Evolutionary conservation across 2,329 filamentous ascomycete genomes (phyloP).

Genomic region (Cadophora sp.): DNA sequence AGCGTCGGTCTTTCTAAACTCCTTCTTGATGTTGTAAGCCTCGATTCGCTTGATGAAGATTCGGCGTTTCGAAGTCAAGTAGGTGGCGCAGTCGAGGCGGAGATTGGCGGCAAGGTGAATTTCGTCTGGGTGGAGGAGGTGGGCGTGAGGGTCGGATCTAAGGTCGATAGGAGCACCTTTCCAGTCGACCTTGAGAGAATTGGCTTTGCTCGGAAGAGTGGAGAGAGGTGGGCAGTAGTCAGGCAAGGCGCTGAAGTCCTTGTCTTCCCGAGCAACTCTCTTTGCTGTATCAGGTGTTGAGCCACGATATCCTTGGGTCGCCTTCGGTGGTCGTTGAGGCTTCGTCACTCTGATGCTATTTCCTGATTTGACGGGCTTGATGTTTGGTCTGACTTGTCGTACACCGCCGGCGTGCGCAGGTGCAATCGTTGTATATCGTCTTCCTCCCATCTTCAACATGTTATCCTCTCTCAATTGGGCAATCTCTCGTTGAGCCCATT

Average conservation of each 20-base stretch:
- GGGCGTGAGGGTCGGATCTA: conserved; percentile 70
- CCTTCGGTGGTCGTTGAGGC: conserved; percentile 25
- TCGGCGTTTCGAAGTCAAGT: conserved; percentile 89
- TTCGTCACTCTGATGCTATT: conserved; percentile 18
- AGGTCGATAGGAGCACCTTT: conserved; percentile 83
- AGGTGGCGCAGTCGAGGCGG: conserved; percentile 84
- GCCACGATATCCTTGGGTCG: conserved; percentile 25
- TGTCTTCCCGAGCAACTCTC: conserved; percentile 78
- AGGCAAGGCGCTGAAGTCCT: conserved; percentile 74
- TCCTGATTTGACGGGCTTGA: conserved; percentile 16
- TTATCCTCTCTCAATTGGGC: conserved; percentile 40
- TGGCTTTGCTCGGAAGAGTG: conserved; percentile 69
- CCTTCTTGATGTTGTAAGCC: conserved; percentile 71
- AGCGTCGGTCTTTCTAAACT: conserved; percentile 93
- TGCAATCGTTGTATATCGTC: conserved; percentile 40
- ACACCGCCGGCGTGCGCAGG: conserved; percentile 31
- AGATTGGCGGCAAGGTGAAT: conserved; percentile 77
- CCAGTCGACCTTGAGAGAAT: conserved; percentile 85
- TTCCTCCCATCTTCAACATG: conserved; percentile 30
- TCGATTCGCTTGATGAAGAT: conserved; percentile 83
- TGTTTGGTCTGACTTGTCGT: conserved; percentile 25
- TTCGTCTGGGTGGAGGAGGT: conserved; percentile 81
- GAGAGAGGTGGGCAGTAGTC: conserved; percentile 75
- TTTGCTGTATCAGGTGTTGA: conserved; percentile 45
- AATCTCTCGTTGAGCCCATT: conserved; percentile 40